Base-by-base conservation (phyloP, 2,329 filamentous ascomycete species). In the Exophiala phaeomuriformis region DNA sequence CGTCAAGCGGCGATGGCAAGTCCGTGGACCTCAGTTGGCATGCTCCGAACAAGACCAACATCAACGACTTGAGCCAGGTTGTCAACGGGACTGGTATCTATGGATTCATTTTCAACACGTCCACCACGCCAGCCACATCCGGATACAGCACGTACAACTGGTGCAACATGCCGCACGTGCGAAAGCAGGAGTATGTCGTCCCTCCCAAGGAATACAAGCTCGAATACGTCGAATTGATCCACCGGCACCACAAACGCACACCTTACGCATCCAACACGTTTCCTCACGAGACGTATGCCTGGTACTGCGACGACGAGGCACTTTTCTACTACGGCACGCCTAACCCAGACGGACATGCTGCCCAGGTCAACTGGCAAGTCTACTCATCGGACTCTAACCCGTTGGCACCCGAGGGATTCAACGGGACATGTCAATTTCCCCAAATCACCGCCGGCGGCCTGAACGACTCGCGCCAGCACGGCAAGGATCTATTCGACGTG, bases 121-220 rank as follows among this genome's bases (percentile, higher is more conserved):
- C 85, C 1, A 61, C 71, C 1, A 78, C 79, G 0, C 80, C 85
- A 0, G 70, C 75, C 50, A 64, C 65, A 4, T 65, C 69, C 0
- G 61, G 73, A 36, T 84, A 86, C 68, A 80, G 81, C 4, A 76
- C 72, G 1, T 90, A 90, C 69, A 89, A 91, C 67, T 91, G 77
- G 76, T 93, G 88, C 69, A 90, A 93, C 65, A 93, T 93, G 86
- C 88, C 88, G 0, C 88, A 91, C 70, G 84, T 87, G n/a, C 77
- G 86, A 32, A 71, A 67, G 27, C 68, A 69, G 9, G 85, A 88
- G 63, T 93, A 93, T 64, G 67, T 75, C 9, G 75, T 69, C 56
- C 72, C 78, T 0, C 63, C 71, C 1, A 59, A 69, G 0, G 78
- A 77, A n/a, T 89, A 81, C 65, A 73, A 82, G 62, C 71, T 93